Percentiles rank a stretch among this genome's conserved stretches.
phyloP scores from a whole-genome alignment of 768 basidiomycete species.

The Naematelia encephala region DNA sequence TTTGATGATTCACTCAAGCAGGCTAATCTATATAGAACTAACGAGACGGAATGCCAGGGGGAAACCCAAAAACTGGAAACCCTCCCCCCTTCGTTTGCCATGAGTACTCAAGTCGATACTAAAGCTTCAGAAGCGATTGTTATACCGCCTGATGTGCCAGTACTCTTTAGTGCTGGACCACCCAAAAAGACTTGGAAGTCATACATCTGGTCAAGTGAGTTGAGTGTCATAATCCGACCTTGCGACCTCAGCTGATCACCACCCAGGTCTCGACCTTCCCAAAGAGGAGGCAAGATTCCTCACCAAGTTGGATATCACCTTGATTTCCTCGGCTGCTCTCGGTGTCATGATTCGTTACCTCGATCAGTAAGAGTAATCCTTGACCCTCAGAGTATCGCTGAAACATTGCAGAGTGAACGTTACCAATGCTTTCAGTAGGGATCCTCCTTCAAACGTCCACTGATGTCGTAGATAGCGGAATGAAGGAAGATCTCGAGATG shows the following conservation, averaged over 20 bases:
- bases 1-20: too few species aligned
- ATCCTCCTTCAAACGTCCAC: too few species aligned
- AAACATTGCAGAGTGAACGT: slow-evolving; percentile 26
- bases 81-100: too few species aligned
- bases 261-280: slow-evolving; percentile 20
- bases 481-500: slow-evolving; percentile 7
- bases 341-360: slow-evolving; percentile 38
- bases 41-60: too few species aligned
- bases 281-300: slow-evolving; percentile 28
- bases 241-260: background rate
- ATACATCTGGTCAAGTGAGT: slow-evolving; percentile 32
- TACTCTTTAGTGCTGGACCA: background rate
- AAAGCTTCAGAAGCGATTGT: too few species aligned
- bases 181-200: slow-evolving; percentile 24
- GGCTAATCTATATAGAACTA: too few species aligned
- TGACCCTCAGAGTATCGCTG: background rate
- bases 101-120: too few species aligned
- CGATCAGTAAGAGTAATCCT: slow-evolving; percentile 29
- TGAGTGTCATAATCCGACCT: background rate
- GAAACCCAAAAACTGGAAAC: too few species aligned
- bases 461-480: too few species aligned
- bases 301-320: slow-evolving; percentile 33
- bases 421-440: slow-evolving; percentile 35
- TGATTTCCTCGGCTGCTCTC: slow-evolving; percentile 35
- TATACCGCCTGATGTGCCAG: too few species aligned